phyloP scores from a whole-genome alignment of 345 rosid species.

The Mallotus nudiflorus region DNA sequence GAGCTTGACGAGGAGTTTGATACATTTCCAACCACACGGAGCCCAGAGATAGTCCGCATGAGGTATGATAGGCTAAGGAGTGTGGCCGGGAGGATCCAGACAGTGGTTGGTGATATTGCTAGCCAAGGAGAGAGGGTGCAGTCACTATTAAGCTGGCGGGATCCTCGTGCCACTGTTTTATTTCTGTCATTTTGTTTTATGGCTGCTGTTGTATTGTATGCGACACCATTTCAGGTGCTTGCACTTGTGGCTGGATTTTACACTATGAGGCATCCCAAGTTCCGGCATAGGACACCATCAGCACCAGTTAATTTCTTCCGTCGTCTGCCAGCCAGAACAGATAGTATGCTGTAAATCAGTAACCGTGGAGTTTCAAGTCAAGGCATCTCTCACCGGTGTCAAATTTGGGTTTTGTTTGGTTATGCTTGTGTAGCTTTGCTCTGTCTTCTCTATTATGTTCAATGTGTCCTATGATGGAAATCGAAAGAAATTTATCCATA shows the following conservation, averaged over 20 bases:
- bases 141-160: constrained; percentile 31
- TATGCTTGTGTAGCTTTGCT: constrained; percentile 23
- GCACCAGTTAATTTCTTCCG: constrained; percentile 31
- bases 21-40: constrained; percentile 27
- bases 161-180: constrained; percentile 30
- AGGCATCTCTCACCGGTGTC: constrained; percentile 9
- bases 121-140: constrained; percentile 33
- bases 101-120: constrained; percentile 36
- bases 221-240: constrained; percentile 28
- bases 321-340: constrained; percentile 33
- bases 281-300: constrained; percentile 29
- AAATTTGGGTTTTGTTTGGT: constrained; percentile 16
- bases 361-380: constrained; percentile 2
- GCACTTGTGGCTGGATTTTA: constrained; percentile 27
- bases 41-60: constrained; percentile 22
- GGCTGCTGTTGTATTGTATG: constrained; percentile 30
- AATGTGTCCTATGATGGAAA: neutral
- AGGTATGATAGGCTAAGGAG: constrained; percentile 35
- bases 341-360: constrained; percentile 28
- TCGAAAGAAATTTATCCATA: neutral
- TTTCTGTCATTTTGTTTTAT: constrained; percentile 24
- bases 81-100: constrained; percentile 34
- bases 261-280: constrained; percentile 34
- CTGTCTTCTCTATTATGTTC: neutral
- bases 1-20: constrained; percentile 37